Conservation (phyloP, 169 alveolate species). For the Blepharisma undulans region DNA sequence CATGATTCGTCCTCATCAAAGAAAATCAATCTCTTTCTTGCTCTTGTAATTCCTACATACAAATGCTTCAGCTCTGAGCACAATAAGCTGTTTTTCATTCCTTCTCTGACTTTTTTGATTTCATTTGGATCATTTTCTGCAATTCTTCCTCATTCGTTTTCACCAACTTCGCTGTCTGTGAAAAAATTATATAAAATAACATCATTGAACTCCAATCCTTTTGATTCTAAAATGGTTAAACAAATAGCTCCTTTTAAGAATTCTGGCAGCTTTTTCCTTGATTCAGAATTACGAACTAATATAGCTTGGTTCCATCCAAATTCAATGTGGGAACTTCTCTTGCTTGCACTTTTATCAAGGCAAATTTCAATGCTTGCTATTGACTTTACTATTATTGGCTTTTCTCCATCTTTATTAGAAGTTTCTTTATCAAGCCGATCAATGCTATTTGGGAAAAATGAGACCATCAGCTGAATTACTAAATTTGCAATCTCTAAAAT, state of each 20-base stretch:
- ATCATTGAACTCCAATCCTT: conserved; percentile 88
- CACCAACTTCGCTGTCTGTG: conserved; percentile 45
- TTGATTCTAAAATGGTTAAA: conserved; percentile 82
- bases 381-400: conserved; percentile 57
- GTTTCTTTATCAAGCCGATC: conserved; percentile 70
- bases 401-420: conserved; percentile 58
- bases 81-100: conserved; percentile 24
- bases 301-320: conserved; percentile 87
- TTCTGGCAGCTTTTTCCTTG: conserved; percentile 66
- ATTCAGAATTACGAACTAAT: conserved; percentile 75
- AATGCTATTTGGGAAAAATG: conserved; percentile 78
- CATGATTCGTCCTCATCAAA: conserved; percentile 67
- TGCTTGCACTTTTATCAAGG: not conserved
- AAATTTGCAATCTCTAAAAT: conserved; percentile 76
- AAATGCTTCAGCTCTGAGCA: conserved; percentile 84
- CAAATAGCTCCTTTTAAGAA: conserved; percentile 72
- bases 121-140: too few relatives aligned
- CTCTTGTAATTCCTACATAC: conserved; percentile 88
- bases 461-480: conserved; percentile 63
- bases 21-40: conserved; percentile 78
- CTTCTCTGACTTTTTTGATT: not conserved
- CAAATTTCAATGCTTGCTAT: not conserved
- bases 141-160: not conserved
- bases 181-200: conserved; percentile 85
- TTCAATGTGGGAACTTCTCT: conserved; percentile 27